Base-by-base conservation (phyloP, 2,329 filamentous ascomycete species). In the Colletotrichum tanaceti region DNA sequence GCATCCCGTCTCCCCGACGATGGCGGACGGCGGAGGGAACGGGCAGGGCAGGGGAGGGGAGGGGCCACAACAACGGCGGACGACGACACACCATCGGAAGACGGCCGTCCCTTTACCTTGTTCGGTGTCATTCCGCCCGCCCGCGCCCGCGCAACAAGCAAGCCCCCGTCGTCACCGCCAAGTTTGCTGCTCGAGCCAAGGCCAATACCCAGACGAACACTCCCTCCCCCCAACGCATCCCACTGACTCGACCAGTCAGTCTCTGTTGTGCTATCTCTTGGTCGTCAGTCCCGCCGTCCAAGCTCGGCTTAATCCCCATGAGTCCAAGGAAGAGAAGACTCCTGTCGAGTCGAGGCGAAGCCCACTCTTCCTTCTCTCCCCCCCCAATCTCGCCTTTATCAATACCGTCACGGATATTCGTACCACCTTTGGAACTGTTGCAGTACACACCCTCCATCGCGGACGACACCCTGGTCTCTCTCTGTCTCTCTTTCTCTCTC, bases 121-220 rank as follows among this genome's bases (percentile, higher is more conserved):
- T 50, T 35, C 14, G n/a, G 13, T 41, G 14, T 41, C 32, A 59
- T 39, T 24, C 35, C 32, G 11, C 44, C 35, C 32, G 5, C 44
- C n/a, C n/a, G n/a, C n/a, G n/a, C n/a, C n/a, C n/a, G n/a, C n/a
- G n/a, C 39, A 41, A 38, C 16, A 18, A 58, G 35, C 24, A 2
- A n/a, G n/a, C 43, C 62, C 57, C 39, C 4, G 22, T 61, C 62
- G 57, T 69, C 62, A 66, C 62, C 55, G 66, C 66, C 63, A 66
- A 69, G 63, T 35, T 32, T 5, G 24, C 39, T 14, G 47, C 50
- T 53, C 57, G 47, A 53, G 66, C 66, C 62, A 69, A 69, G 66
- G 20, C 65, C 66, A 61, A 69, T 66, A 60, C 62, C 63, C 55
- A 61, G 66, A 52, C 43, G 10, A 68, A 55, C 50, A 41, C n/a